Evolutionary conservation across 169 alveolate genomes (phyloP), one percentile per base, ranked within the genome.

Genomic region (Plasmodium fragile): DNA sequence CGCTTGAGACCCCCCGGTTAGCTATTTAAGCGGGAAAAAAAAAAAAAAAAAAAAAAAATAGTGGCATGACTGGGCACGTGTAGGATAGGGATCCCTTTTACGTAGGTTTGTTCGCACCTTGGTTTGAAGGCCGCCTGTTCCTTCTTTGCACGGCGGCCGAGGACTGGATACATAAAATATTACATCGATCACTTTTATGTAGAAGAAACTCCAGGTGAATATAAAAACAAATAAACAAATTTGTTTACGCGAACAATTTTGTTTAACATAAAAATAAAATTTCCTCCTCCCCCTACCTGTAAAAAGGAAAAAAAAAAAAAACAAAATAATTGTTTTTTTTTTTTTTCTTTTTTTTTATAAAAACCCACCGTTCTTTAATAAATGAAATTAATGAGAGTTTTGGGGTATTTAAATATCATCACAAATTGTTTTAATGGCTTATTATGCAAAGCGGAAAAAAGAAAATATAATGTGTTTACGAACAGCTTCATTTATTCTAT

Each of bases 341-440:
- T 22, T 49, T 28, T 25, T 25, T 52, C 25, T 81, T 53, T 53
- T 81, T 81, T 25, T 81, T 52, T 81, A 55, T 81, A 43, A 52
- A 41, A 55, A 75, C 41, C n/a, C 18, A 34, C 22, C 34, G 7
- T 22, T 34, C 18, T 43, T 13, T 70, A 32, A 77, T 87, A 77
- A 36, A 87, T 77, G 87, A 87, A 87, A 87, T 87, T 87, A 87
- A 87, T 87, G 93, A 87, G 71, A 78, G 93, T 87, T 18, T 77
- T 87, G 1, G 93, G 93, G 80, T 87, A 87, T 87, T 55, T 87
- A 55, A 87, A 78, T 49, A 65, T 78, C 43, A 87, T 87, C 81
- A 78, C 90, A 52, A 75, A 87, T 87, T 87, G 93, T 18, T 81
- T 87, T 22, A 49, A 87, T 77, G 83, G 82, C 69, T 55, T 87